These are phyloP conservation scores for Wallacemonas collosoma DNA, from an alignment of 208 protist genomes.

Conservation along the genomic window DNA sequence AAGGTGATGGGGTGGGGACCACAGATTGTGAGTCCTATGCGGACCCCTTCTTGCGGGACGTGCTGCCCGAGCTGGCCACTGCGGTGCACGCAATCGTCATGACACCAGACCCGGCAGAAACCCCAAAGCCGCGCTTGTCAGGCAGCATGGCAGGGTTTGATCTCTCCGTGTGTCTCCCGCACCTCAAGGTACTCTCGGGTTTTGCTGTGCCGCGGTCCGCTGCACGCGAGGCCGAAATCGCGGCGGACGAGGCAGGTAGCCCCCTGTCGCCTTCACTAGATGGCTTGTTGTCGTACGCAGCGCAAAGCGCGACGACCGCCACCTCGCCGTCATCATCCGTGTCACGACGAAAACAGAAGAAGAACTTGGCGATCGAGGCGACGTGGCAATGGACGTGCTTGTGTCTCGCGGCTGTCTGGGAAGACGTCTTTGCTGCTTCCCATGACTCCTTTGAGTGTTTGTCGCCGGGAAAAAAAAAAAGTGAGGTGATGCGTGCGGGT, in stretches of 20 bases:
- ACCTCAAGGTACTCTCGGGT: background rate
- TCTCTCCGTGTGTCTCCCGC: background rate
- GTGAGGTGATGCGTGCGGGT: too few relatives aligned
- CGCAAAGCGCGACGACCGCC: background rate
- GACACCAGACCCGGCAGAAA: background rate
- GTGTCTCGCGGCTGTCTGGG: conserved; percentile 1
- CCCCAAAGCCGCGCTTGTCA: background rate
- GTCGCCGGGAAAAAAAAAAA: too few relatives aligned
- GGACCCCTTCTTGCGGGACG: background rate
- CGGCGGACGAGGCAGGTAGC: background rate
- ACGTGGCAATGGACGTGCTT: conserved; percentile 7
- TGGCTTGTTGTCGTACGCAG: background rate
- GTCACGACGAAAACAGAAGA: background rate
- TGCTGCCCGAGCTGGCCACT: background rate
- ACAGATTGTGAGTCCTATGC: too few relatives aligned
- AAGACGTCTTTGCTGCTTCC: conserved; percentile 4
- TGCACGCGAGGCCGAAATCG: too few relatives aligned
- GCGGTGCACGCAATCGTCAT: background rate
- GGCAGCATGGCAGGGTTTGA: conserved; percentile 1
- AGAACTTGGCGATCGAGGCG: background rate
- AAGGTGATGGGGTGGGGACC: background rate
- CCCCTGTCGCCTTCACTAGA: background rate
- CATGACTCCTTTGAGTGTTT: background rate
- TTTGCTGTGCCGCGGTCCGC: background rate
- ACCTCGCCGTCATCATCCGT: background rate